A percentile compares a stretch with the other conserved stretches of the same genome.
These are phyloP conservation scores for Encephalitozoon hellem DNA, from an alignment of 371 early-diverging fungal species.

Conservation along the genomic window DNA sequence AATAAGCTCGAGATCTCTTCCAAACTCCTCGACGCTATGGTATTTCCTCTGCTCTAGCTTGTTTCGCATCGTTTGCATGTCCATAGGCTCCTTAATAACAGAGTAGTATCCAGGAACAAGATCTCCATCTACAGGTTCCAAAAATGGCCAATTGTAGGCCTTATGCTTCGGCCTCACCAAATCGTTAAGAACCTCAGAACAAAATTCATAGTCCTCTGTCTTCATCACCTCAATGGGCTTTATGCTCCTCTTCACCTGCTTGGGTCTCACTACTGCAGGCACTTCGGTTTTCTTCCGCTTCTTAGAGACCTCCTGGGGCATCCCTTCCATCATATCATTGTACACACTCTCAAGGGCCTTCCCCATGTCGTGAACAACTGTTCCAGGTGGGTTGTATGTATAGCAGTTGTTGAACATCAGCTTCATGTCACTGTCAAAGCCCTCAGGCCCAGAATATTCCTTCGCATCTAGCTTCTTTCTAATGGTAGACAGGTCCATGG, in stretches of 20 bases:
- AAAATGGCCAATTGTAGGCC: conserved; percentile 57
- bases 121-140: conserved; percentile 53
- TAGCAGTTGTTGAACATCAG: conserved; percentile 64
- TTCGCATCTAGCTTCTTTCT: conserved; percentile 68
- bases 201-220: conserved; percentile 51
- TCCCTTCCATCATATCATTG: conserved; percentile 36
- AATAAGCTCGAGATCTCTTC: conserved; percentile 57
- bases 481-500: conserved; percentile 92
- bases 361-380: conserved; percentile 54
- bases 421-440: conserved; percentile 66
- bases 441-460: conserved; percentile 61
- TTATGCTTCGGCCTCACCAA: conserved; percentile 52
- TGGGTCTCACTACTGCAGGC: background rate
- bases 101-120: conserved; percentile 57
- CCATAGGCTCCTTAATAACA: conserved; percentile 58
- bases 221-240: conserved; percentile 28
- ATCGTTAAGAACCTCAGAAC: conserved; percentile 48
- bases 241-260: conserved; percentile 15
- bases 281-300: conserved; percentile 16
- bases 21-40: conserved; percentile 45
- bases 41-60: conserved; percentile 51
- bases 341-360: conserved; percentile 48
- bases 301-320: conserved; percentile 28
- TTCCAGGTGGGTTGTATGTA: conserved; percentile 56
- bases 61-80: conserved; percentile 46